phyloP scores from a whole-genome alignment of 306 rosid genomes.

The Sphenostylis stenocarpa region DNA sequence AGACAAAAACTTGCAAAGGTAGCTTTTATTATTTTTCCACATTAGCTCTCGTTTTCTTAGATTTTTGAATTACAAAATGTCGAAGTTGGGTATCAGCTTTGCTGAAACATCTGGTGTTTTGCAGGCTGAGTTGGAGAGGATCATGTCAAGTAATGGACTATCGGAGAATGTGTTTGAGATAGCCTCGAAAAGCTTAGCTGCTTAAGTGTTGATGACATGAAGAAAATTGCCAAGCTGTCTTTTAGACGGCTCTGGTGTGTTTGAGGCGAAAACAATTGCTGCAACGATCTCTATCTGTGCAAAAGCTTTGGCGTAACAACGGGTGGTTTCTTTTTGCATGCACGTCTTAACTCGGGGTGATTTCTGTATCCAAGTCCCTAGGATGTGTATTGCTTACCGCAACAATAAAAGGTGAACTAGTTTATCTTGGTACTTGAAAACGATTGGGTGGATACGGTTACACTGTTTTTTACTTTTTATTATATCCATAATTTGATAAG shows the following conservation, averaged over 20 bases:
- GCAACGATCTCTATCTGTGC: not conserved
- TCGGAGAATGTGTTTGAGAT: conserved; percentile 95
- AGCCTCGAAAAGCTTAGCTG: conserved; percentile 92
- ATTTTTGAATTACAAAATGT: not conserved
- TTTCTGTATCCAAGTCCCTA: not conserved
- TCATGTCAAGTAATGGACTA: conserved; percentile 77
- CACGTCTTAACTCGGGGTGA: not conserved
- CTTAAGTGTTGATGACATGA: conserved; percentile 33
- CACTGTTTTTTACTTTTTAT: not conserved
- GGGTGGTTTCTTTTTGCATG: not conserved
- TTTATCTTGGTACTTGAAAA: not conserved
- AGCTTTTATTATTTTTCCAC: conserved; percentile 5
- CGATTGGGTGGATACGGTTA: not conserved
- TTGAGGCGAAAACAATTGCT: not conserved
- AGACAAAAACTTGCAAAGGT: conserved; percentile 91
- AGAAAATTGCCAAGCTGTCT: conserved; percentile 2
- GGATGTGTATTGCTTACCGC: not conserved
- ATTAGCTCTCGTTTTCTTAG: not conserved
- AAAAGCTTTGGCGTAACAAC: not conserved
- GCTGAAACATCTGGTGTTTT: conserved; percentile 25
- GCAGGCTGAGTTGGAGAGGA: conserved; percentile 96
- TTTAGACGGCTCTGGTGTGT: not conserved
- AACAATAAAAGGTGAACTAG: conserved; percentile 20
- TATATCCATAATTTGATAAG: not conserved
- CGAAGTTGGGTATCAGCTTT: not conserved